phyloP scores from a whole-genome alignment of 1,139 yeast genomes.

The Magnusiomyces suaveolens region DNA sequence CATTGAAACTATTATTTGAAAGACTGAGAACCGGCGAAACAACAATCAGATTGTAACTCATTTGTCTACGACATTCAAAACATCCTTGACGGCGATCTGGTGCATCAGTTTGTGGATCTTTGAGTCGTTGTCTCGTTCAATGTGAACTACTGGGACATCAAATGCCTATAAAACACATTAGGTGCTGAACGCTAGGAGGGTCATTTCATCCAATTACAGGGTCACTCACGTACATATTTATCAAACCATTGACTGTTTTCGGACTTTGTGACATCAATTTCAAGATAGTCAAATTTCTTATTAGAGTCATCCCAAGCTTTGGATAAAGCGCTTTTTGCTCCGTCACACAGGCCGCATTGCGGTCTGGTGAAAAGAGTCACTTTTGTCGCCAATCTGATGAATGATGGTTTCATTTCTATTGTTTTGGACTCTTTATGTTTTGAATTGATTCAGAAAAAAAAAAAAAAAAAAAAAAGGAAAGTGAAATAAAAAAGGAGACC shows the following conservation, averaged over 20 bases:
- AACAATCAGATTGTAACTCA: too few species aligned
- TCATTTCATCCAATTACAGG: too few species aligned
- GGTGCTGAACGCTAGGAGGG: too few species aligned
- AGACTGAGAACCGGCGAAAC: too few species aligned
- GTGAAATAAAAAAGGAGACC: too few species aligned
- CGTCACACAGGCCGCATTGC: constrained; percentile 67
- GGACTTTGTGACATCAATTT: constrained; percentile 60
- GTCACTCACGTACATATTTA: constrained; percentile 41
- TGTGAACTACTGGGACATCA: constrained; percentile 83
- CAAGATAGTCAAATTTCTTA: constrained; percentile 33
- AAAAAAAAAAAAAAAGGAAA: too few species aligned
- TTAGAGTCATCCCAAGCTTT: constrained; percentile 34
- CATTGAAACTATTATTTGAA: too few species aligned
- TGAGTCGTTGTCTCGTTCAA: constrained; percentile 39
- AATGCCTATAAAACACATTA: constrained; percentile 40
- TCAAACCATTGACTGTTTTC: constrained; percentile 70
- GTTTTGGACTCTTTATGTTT: neutral
- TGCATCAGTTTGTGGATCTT: constrained; percentile 63
- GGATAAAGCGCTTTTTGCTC: constrained; percentile 49
- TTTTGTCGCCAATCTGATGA: constrained; percentile 3
- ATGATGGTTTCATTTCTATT: neutral
- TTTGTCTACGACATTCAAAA: constrained; percentile 27
- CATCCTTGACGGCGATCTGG: constrained; percentile 49
- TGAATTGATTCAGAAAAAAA: neutral
- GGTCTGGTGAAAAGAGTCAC: constrained; percentile 69